A percentile compares a stretch with the other conserved stretches of the same genome.
These are phyloP conservation scores for Backusella sp. DNA, from an alignment of 192 early-diverging fungal genomes.

Conservation along the genomic window DNA sequence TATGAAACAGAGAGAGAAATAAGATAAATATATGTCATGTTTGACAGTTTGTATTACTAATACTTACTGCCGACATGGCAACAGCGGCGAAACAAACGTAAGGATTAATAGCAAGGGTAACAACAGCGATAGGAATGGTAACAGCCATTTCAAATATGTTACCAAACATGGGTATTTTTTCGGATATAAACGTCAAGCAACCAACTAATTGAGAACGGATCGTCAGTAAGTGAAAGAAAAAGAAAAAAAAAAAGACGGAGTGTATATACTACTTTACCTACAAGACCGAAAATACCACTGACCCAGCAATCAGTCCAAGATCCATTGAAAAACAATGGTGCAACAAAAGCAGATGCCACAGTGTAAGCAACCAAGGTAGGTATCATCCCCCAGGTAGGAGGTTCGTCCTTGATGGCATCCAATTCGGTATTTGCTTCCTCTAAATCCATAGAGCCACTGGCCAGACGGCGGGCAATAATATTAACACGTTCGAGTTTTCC, in stretches of 20 bases:
- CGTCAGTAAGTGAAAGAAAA: constrained; percentile 49
- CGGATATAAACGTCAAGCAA: constrained; percentile 59
- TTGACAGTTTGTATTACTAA: not conserved
- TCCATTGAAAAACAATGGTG: constrained; percentile 64
- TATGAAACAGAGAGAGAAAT: not conserved
- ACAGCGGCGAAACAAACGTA: constrained; percentile 65
- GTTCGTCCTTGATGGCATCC: constrained; percentile 56
- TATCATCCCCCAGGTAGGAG: constrained; percentile 59
- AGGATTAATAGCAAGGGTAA: constrained; percentile 56
- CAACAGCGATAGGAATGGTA: constrained; percentile 60
- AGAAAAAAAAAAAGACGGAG: constrained; percentile 50
- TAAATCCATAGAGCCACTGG: constrained; percentile 52
- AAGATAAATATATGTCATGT: not conserved
- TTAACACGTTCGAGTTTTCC: constrained; percentile 64
- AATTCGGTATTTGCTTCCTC: constrained; percentile 51
- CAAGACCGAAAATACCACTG: constrained; percentile 54
- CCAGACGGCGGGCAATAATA: constrained; percentile 52
- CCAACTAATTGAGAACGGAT: constrained; percentile 43
- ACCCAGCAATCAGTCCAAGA: constrained; percentile 63
- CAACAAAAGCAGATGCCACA: constrained; percentile 53
- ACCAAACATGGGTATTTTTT: constrained; percentile 58
- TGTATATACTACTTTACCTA: constrained; percentile 46
- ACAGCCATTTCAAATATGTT: constrained; percentile 74
- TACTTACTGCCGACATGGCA: constrained; percentile 51
- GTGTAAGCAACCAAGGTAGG: constrained; percentile 49